A percentile compares a stretch with the other conserved stretches of the same genome.
Evolutionary conservation across 129 eudicot genomes (phyloP).

Genomic region (Calendula officinalis): DNA sequence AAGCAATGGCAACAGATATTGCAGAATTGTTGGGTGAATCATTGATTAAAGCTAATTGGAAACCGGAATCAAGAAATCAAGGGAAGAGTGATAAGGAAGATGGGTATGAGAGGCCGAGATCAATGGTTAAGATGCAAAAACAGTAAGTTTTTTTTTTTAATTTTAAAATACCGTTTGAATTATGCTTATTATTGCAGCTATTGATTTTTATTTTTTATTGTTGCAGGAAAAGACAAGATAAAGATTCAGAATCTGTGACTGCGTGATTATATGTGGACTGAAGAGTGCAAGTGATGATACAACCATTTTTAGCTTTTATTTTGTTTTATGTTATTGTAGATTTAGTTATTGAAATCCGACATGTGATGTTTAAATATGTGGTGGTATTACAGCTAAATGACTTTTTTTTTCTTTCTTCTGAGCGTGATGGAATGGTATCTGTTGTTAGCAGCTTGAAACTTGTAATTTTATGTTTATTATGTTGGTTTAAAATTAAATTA

Average conservation of each 20-base stretch:
- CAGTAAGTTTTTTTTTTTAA: conserved; percentile 38
- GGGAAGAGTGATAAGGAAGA: conserved; percentile 52
- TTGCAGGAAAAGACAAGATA: conserved; percentile 59
- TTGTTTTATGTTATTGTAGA: no score
- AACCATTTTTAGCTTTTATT: neutral
- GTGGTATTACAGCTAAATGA: no score
- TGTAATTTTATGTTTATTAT: neutral
- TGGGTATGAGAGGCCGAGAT: conserved; percentile 77
- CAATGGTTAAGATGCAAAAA: conserved; percentile 49
- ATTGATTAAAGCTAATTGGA: conserved; percentile 60
- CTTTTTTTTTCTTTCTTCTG: no score
- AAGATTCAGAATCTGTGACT: conserved; percentile 8
- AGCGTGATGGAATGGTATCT: no score
- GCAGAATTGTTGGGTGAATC: conserved; percentile 76
- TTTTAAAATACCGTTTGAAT: neutral
- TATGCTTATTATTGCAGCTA: neutral
- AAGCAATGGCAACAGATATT: conserved; percentile 82
- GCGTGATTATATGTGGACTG: conserved; percentile 23
- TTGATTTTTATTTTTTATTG: neutral
- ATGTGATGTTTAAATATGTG: no score
- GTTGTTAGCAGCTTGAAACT: neutral
- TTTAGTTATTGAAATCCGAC: no score
- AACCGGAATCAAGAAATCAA: conserved; percentile 73
- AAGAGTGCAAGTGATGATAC: neutral
- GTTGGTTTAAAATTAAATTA: no score